A percentile compares a stretch with the other conserved stretches of the same genome.
Conservation (phyloP, 169 alveolate genomes). For the Perkinsus olseni region DNA sequence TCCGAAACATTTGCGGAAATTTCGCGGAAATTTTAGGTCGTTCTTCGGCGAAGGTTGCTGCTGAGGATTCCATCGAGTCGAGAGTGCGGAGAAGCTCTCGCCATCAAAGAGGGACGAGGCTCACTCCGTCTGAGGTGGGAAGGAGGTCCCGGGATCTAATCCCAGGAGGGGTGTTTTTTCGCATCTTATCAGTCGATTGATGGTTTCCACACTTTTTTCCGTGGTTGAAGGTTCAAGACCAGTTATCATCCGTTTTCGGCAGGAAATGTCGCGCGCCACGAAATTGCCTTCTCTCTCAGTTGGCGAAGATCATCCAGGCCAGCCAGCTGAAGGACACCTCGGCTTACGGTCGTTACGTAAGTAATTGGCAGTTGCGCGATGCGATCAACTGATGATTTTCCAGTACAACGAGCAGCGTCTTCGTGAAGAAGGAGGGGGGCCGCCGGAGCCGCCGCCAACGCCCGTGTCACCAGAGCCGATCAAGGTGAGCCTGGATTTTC, state of each 20-base stretch:
- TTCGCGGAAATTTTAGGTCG: too few species aligned
- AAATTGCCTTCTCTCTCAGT: not conserved
- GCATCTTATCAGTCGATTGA: not conserved
- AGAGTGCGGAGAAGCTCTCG: not conserved
- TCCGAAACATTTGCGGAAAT: too few species aligned
- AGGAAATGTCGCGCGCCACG: too few species aligned
- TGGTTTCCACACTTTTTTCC: not conserved
- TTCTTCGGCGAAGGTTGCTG: not conserved
- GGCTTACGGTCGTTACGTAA: not conserved
- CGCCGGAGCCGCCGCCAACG: not conserved
- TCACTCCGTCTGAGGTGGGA: not conserved
- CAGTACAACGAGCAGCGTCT: not conserved
- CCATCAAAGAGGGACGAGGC: not conserved
- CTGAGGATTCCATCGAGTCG: not conserved
- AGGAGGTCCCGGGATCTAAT: not conserved
- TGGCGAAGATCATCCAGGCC: not conserved
- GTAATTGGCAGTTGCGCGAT: too few species aligned
- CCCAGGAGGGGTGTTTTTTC: not conserved
- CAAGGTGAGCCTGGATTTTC: not conserved
- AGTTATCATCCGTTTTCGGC: not conserved
- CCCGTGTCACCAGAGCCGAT: not conserved
- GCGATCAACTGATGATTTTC: not conserved
- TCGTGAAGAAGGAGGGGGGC: not conserved
- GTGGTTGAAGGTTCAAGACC: not conserved
- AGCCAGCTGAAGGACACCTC: not conserved